phyloP scores from a whole-genome alignment of 2,329 filamentous ascomycete species.

The Curvularia lunata region DNA sequence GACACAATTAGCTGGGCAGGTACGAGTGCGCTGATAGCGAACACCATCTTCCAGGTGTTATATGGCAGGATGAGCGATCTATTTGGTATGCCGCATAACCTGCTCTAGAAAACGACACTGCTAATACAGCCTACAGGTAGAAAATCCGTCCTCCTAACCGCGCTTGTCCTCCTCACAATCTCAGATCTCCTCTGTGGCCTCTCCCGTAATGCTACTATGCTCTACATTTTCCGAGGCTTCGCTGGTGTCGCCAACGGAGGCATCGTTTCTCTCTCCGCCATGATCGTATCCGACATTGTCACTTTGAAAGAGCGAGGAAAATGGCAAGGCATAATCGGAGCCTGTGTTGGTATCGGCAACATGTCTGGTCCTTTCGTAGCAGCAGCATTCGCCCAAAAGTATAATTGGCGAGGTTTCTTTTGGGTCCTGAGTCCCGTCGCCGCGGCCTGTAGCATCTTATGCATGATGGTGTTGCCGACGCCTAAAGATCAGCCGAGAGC shows the following conservation, averaged over 20 bases:
- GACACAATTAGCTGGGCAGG: slow-evolving; percentile 64
- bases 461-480: slow-evolving; percentile 25
- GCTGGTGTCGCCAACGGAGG: slow-evolving; percentile 69
- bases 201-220: slow-evolving; percentile 61
- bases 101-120: neutral
- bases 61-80: slow-evolving; percentile 69
- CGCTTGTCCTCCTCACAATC: slow-evolving; percentile 60
- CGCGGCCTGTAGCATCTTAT: slow-evolving; percentile 18
- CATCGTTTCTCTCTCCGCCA: slow-evolving; percentile 54
- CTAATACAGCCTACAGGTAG: slow-evolving; percentile 13
- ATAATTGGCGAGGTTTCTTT: slow-evolving; percentile 32
- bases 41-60: slow-evolving; percentile 68
- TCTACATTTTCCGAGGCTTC: slow-evolving; percentile 65
- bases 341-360: slow-evolving; percentile 33
- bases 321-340: slow-evolving; percentile 45
- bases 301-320: slow-evolving; percentile 48
- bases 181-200: slow-evolving; percentile 67
- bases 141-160: slow-evolving; percentile 57
- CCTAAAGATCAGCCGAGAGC: slow-evolving; percentile 59
- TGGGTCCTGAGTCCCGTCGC: slow-evolving; percentile 29
- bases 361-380: slow-evolving; percentile 36
- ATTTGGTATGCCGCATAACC: slow-evolving; percentile 51
- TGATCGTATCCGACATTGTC: slow-evolving; percentile 48
- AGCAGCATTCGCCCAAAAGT: slow-evolving; percentile 28
- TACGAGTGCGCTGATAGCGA: slow-evolving; percentile 61